phyloP scores from a whole-genome alignment of 306 rosid genomes.

The Quercus wislizeni region DNA sequence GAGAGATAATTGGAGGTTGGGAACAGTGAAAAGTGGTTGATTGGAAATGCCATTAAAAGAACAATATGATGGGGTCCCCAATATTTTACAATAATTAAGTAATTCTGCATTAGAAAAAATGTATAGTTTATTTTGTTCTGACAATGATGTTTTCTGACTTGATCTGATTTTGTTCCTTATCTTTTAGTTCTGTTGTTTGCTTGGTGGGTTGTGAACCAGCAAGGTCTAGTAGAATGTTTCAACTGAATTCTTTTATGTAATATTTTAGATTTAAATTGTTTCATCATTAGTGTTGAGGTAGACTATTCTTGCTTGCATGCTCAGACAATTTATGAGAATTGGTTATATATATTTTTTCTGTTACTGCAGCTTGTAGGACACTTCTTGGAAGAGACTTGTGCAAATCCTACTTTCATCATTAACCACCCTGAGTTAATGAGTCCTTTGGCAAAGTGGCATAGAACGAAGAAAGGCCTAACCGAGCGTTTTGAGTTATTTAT shows the following conservation, averaged over 20 bases:
- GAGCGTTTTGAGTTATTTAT: conserved; percentile 90
- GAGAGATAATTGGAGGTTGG: too few species aligned
- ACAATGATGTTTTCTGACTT: background rate
- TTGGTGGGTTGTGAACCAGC: too few species aligned
- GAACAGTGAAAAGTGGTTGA: too few species aligned
- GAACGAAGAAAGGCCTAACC: conserved; percentile 75
- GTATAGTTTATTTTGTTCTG: too few species aligned
- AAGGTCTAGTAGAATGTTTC: too few species aligned
- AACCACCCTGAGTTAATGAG: conserved; percentile 96
- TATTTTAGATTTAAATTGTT: too few species aligned
- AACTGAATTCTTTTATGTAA: too few species aligned
- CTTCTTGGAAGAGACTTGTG: conserved; percentile 84
- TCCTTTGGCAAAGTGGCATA: conserved; percentile 95
- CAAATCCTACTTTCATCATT: conserved; percentile 77
- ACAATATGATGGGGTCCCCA: background rate
- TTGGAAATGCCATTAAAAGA: too few species aligned
- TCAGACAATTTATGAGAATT: background rate
- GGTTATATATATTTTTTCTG: conserved; percentile 4
- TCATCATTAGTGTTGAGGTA: background rate
- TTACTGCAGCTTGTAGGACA: conserved; percentile 90
- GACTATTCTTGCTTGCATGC: background rate
- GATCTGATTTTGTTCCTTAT: background rate
- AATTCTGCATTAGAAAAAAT: too few species aligned
- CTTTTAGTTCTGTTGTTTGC: too few species aligned
- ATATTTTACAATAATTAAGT: background rate